Percentiles rank a stretch among this genome's conserved stretches.
Evolutionary conservation across 805 yeast genomes (phyloP).

Genomic region (Dipodascopsis uninucleata): DNA sequence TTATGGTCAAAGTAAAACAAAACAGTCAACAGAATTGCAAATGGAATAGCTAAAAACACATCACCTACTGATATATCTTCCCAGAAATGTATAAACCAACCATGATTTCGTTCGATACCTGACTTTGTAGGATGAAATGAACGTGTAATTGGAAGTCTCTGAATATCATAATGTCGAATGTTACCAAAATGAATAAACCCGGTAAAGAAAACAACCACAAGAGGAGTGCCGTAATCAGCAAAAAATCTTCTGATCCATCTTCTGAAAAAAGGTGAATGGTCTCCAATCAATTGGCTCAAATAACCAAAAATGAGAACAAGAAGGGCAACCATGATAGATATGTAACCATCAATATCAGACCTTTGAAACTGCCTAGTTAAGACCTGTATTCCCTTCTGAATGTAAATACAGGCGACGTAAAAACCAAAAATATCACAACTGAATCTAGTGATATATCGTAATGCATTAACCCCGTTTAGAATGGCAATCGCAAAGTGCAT

Average conservation of each 20-base stretch:
- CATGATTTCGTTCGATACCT: slow-evolving; percentile 46
- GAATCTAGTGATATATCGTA: slow-evolving; percentile 19
- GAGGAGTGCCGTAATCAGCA: slow-evolving; percentile 82
- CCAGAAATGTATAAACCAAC: slow-evolving; percentile 83
- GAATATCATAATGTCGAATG: slow-evolving; percentile 53
- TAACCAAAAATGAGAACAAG: slow-evolving; percentile 76
- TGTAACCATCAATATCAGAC: slow-evolving; percentile 44
- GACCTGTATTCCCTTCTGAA: slow-evolving; percentile 87
- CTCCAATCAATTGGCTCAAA: slow-evolving; percentile 56
- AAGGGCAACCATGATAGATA: slow-evolving; percentile 69
- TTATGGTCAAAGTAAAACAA: slow-evolving; percentile 94
- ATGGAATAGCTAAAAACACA: slow-evolving; percentile 87
- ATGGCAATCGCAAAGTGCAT: slow-evolving; percentile 73
- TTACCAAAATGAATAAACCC: slow-evolving; percentile 88
- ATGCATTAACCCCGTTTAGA: slow-evolving; percentile 54
- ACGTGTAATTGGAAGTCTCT: slow-evolving; percentile 61
- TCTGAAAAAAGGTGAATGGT: slow-evolving; percentile 57
- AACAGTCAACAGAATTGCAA: slow-evolving; percentile 78
- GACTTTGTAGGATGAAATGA: slow-evolving; percentile 75
- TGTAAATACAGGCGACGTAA: slow-evolving; percentile 80
- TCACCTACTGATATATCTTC: slow-evolving; percentile 60
- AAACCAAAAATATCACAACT: slow-evolving; percentile 76
- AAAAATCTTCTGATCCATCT: slow-evolving; percentile 62
- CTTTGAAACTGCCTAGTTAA: slow-evolving; percentile 62
- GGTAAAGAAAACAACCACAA: slow-evolving; percentile 81